Conservation (phyloP, 176 grass and related monocot genomes). For the Bromus sterilis region DNA sequence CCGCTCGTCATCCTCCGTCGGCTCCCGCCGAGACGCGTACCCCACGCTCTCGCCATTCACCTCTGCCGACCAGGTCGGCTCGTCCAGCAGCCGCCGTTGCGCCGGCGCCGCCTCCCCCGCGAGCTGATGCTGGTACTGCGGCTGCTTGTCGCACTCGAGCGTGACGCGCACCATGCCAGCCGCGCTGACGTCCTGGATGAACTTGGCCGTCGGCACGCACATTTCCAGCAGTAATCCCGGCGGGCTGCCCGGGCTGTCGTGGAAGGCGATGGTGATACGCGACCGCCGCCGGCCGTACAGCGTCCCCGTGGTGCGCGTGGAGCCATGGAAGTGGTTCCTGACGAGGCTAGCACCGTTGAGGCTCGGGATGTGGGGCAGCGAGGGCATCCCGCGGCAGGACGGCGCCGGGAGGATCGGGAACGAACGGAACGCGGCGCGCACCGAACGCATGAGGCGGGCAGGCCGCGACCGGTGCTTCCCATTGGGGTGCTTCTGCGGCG, state of each 20-base stretch:
- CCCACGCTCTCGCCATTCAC: conserved; percentile 81
- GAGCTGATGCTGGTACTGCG: background rate
- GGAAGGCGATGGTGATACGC: conserved; percentile 69
- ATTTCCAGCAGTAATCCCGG: conserved; percentile 67
- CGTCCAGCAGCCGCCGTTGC: conserved; percentile 39
- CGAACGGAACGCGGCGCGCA: conserved; percentile 63
- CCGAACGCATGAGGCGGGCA: conserved; percentile 36
- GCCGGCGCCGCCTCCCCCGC: background rate
- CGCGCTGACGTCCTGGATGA: conserved; percentile 83
- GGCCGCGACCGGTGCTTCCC: conserved; percentile 39
- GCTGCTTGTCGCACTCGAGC: conserved; percentile 86
- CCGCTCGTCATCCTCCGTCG: conserved; percentile 51
- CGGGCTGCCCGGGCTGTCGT: conserved; percentile 49
- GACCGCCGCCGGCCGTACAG: conserved; percentile 61
- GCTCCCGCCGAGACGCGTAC: conserved; percentile 50
- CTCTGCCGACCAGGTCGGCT: conserved; percentile 61
- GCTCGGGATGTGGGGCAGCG: conserved; percentile 14
- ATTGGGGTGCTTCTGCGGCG: background rate
- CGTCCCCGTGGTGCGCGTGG: conserved; percentile 61
- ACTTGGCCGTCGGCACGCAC: conserved; percentile 51
- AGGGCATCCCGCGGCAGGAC: conserved; percentile 38
- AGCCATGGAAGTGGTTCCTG: conserved; percentile 47
- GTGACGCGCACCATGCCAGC: conserved; percentile 59
- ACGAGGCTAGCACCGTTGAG: background rate
- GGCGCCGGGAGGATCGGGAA: conserved; percentile 52